Evolutionary conservation across 352 stramenopile genomes (phyloP), one percentile per base, ranked within the genome.

Genomic region (Phytophthora aleatoria): DNA sequence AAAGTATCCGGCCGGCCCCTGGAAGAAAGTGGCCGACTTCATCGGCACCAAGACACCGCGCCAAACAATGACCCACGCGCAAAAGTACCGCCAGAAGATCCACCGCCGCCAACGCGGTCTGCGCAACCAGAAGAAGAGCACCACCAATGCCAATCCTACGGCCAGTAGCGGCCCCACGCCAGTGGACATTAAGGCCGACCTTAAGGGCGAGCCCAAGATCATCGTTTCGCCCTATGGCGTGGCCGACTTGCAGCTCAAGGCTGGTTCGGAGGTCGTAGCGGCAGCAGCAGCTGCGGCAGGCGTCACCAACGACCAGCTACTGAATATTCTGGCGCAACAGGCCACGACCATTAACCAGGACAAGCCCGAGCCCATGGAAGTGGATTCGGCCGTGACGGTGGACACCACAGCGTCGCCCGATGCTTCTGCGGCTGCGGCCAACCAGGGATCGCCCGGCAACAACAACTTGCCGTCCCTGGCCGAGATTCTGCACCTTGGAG

Each of bases 1-100:
- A 61, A 91, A 91, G 81, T 96, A 83, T 72, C 87, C 87, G 0
- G 79, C 83, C 5, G 87, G 87, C 5, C 87, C 87, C 12, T 96
- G 87, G 87, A 93, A 94, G 73, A 90, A 87, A 30, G 84, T 96
- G n/a, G 81, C 86, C 3, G 85, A 91, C 43, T 82, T 89, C 62
- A 91, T 96, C 44, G 82, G 85, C 52, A 93, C 87, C 9, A 93
- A 94, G 61, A 95, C 87, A 5, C 82, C 95, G 7, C 90, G 96
- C 16, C 97, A 99, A 75, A 99, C 98, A 35, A 93, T 93, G 85
- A 93, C 85, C 0, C 85, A 93, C 56, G 85, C 85, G 42, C 85
- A 93, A 31, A 93, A 93, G 71, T 93, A 93, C 67, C 82, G 85
- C 13, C 85, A 93, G 60, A 93, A 93, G 74, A 91, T 92, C 57